These are phyloP conservation scores for Apiospora marii DNA, from an alignment of 2,329 filamentous ascomycete genomes.

Conservation along the genomic window DNA sequence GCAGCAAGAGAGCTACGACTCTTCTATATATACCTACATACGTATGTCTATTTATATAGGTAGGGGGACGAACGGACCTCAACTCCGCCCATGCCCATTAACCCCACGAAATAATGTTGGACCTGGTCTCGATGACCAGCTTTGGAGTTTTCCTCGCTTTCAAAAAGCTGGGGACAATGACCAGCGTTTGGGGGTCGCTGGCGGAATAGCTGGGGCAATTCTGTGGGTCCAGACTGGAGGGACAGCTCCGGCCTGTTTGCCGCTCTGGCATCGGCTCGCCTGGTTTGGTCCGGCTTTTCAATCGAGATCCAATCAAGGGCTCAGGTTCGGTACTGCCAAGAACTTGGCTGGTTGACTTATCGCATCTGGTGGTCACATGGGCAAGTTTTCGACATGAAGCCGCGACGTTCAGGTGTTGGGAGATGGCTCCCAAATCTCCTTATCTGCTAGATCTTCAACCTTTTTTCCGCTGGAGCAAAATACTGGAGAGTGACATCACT, in stretches of 20 bases:
- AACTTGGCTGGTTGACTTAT: background rate
- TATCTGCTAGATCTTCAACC: background rate
- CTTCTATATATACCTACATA: background rate
- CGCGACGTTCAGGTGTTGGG: background rate
- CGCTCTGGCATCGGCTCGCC: background rate
- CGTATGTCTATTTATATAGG: background rate
- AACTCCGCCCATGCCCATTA: background rate
- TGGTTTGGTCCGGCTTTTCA: background rate
- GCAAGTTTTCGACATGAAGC: background rate
- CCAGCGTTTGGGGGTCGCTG: conserved; percentile 3
- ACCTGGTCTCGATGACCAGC: background rate
- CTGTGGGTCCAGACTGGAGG: background rate
- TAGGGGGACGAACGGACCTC: background rate
- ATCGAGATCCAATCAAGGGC: background rate
- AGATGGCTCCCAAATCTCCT: background rate
- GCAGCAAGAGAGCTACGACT: background rate
- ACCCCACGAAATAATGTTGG: background rate
- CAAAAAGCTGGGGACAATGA: conserved; percentile 15
- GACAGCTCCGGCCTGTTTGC: background rate
- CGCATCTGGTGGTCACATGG: background rate
- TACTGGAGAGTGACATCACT: conserved; percentile 15
- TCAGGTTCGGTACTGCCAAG: background rate
- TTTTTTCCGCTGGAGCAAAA: background rate
- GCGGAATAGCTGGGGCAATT: background rate
- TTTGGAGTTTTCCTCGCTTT: conserved; percentile 7